Base-by-base conservation (phyloP, 495 filamentous ascomycete species). In the Cryomyces antarcticus region DNA sequence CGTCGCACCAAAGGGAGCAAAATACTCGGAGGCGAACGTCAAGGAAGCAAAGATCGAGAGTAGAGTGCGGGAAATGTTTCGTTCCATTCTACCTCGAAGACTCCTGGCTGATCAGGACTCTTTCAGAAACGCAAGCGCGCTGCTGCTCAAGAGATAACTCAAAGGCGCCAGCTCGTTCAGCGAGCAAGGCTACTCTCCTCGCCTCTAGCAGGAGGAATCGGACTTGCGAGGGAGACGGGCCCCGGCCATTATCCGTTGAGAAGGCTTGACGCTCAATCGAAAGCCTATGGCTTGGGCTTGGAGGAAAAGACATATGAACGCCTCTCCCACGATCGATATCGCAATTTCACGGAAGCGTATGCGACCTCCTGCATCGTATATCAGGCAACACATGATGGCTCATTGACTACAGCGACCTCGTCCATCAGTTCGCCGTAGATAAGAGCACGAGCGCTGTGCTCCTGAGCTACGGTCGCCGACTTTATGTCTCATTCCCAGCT, bases 21-120 rank as follows among this genome's bases (percentile, higher is more conserved):
- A 64, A 37, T 70, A 75, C 43, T 61, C 69, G 0, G 51, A 55
- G 38, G 62, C 66, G 24, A 59, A 65, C 11, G 60, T 75, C 34
- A 63, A 62, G 42, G 60, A 60, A 28, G 59, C 60, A 45, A 49
- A 60, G 5, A 49, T 45, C 12, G 60, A 64, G 10, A 31, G 30
- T 4, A 38, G 37, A 24, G 39, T 38, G 31, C 6, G 44, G 17
- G 17, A 24, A 24, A 24, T 24, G 17, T 24, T 24, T 46, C n/a
- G 7, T 28, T 9, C 24, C 42, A 0, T 4, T 9, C 10, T 28
- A 1, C 4, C 38, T 28, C 27, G 4, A 9, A 3, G 33, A 36
- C 33, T 24, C 17, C 17, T 24, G 17, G 17, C 17, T 24, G 17
- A 24, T 24, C 1, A 24, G 17, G 17, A 24, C 17, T 24, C 17